These are phyloP conservation scores for Kodamaea suecica DNA, from an alignment of 1,139 yeast genomes.

Conservation along the genomic window DNA sequence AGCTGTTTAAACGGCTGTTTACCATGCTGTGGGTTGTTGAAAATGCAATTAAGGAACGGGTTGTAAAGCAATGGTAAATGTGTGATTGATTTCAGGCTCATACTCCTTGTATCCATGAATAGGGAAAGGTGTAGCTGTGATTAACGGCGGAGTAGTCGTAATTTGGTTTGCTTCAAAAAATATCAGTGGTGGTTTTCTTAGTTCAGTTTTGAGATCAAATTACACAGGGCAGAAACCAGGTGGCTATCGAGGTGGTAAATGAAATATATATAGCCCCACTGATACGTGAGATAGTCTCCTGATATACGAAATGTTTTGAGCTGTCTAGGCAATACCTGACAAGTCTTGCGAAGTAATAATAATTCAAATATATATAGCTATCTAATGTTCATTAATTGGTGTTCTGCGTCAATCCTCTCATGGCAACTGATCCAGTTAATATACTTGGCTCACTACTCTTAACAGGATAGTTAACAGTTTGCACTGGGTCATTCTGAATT, in stretches of 20 bases:
- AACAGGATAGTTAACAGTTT: constrained; percentile 27
- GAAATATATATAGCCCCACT: no score
- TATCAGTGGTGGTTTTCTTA: neutral
- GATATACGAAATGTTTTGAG: no score
- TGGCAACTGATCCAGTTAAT: constrained; percentile 38
- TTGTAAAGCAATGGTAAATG: constrained; percentile 49
- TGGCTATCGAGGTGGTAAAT: neutral
- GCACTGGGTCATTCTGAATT: constrained; percentile 7
- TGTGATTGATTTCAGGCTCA: constrained; percentile 7
- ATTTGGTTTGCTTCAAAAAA: no score
- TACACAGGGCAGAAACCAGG: no score
- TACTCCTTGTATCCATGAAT: neutral
- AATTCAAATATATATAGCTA: no score
- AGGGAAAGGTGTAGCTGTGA: neutral
- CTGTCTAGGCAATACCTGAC: no score
- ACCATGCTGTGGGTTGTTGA: constrained; percentile 59
- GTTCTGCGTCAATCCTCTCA: constrained; percentile 32
- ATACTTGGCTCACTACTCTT: constrained; percentile 21
- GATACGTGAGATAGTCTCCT: no score
- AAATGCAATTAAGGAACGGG: constrained; percentile 64
- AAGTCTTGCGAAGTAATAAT: no score
- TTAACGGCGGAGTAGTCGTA: no score
- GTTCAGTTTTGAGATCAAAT: neutral
- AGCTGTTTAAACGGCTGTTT: constrained; percentile 52
- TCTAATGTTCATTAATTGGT: constrained; percentile 32